Evolutionary conservation across 1,139 yeast species (phyloP), one percentile per base, ranked within the genome.

Genomic region (Nakaseomyces nivariensis): DNA sequence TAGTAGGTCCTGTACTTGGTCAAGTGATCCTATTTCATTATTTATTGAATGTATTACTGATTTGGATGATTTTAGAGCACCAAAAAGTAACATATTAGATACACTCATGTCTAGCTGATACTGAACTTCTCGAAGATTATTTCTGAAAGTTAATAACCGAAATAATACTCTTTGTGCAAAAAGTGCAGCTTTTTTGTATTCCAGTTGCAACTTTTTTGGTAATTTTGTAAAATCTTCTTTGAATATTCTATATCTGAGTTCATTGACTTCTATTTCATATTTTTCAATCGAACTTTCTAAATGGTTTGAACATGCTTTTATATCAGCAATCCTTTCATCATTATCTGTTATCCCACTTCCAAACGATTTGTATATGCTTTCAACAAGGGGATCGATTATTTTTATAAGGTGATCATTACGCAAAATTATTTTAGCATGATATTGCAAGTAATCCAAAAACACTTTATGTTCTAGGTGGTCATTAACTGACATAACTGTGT

Each of bases 101-200:
- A 70, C 66, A 1, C 81, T 74, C 50, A 76, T 75, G 55, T 78
- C 73, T 43, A 79, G 72, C 54, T 76, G 76, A 42, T 62, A 58
- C 36, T 76, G 57, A 0, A 78, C 64, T 2, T 67, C 59, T 17
- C 60, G 61, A 27, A 79, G 59, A 48, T 76, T 76, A 37, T 61
- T 63, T n/a, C 67, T 63, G 3, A 74, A 63, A 4, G 54, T 54
- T 1, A 67, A 53, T 4, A 73, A 66, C 25, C 64, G 66, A 2
- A 60, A 58, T 34, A 73, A 61, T 0, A 76, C 68, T 24, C 61
- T 62, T 24, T 61, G 63, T 3, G 70, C 62, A 8, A 64, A 45
- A 48, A 65, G 64, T 52, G 66, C 64, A 4, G 68, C 57, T 47
- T 61, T 63, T 22, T 68, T 51, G 41, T 56, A 53, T 33, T 56